Base-by-base conservation (phyloP, 1,139 yeast genomes). In the Lodderomyces pseudojiufengensis region DNA sequence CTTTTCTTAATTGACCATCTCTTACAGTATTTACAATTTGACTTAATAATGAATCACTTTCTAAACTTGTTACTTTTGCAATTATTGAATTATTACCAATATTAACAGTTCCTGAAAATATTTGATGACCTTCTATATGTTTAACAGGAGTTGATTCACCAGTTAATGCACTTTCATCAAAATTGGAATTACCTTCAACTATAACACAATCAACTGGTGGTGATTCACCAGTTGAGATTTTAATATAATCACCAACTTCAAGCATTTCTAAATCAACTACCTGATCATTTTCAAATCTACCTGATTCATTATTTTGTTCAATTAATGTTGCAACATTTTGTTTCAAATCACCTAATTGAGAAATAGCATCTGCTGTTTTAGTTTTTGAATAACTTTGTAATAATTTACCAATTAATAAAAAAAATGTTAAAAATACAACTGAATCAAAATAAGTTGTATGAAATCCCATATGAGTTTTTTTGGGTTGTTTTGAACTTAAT, bases 131-230 rank as follows among this genome's bases (percentile, higher is more conserved):
- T 1, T 62, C 59, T 1, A 40, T 36, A 46, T 71, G 80, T 15
- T 57, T 58, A 4, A 76, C 73, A 1, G 78, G 71, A 10, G 58
- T 55, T 0, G 82, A 75, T 52, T 84, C 95, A 23, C 95, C 95
- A 0, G 94, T 84, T 12, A 84, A 63, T 15, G 90, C 85, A 29
- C 87, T 76, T 50, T 84, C 94, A 49, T 84, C 86, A 55, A 84
- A 81, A 27, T 75, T 75, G 0, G 84, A 56, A 2, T 55, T 48
- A 1, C 87, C 86, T 9, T 69, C 64, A n/a, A 73, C 58, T 14
- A 84, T 63, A 2, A 79, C 73, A 44, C 85, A 78, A 51, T 84
- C 94, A 3, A 78, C 76, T 2, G 90, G 81, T 2, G 87, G 86
- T 0, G 86, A 75, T 49, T 78, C 83, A 2, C 94, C 94, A 0